Evolutionary conservation across 1,284 basidiomycete species (phyloP).

Genomic region (Lignosus rhinocerotis): DNA sequence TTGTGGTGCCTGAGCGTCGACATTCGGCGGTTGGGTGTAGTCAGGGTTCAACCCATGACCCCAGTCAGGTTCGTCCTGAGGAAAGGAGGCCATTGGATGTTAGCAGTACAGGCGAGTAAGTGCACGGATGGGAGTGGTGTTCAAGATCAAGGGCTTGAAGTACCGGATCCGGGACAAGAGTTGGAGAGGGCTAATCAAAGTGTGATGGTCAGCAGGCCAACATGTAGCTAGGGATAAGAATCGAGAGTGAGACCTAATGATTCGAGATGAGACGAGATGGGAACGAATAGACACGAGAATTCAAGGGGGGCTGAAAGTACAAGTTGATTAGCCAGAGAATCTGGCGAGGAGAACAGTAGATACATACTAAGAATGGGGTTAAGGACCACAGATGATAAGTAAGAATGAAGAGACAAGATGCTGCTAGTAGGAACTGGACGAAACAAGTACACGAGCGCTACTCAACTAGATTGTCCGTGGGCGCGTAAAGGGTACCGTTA

Average conservation of each 20-base stretch:
- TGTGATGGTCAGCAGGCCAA: background rate
- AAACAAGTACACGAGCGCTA: too few species aligned
- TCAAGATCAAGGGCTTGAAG: background rate
- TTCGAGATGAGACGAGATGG: background rate
- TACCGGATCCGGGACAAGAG: background rate
- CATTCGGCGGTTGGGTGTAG: background rate
- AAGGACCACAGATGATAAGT: background rate
- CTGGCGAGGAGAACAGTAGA: background rate
- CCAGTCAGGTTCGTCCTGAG: background rate
- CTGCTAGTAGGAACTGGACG: too few species aligned
- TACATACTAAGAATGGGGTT: too few species aligned
- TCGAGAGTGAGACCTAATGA: background rate
- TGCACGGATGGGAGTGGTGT: too few species aligned
- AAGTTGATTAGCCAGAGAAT: background rate
- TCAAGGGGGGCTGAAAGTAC: background rate
- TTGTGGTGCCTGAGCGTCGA: background rate
- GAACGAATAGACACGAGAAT: background rate
- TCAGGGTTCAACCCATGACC: background rate
- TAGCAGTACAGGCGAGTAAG: too few species aligned
- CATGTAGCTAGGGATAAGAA: background rate
- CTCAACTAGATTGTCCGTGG: too few species aligned
- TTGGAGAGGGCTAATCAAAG: background rate
- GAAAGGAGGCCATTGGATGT: background rate
- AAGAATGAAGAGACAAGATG: background rate
- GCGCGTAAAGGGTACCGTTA: background rate